Base-by-base conservation (phyloP, 176 grass and related monocot species). In the Hordeum vulgare region DNA sequence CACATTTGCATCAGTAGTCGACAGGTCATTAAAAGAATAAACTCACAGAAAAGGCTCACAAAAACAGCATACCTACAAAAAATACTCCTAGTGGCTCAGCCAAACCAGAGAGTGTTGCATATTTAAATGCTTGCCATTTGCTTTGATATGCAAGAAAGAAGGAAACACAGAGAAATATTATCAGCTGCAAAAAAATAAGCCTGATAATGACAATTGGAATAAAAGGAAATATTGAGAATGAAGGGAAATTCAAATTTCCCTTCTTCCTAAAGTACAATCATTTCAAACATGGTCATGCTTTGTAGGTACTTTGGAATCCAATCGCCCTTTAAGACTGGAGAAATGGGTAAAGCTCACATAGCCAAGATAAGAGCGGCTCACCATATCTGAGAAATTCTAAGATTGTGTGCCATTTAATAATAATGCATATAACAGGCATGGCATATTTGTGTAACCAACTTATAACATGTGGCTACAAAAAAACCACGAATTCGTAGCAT, bases 71-170 rank as follows among this genome's bases (percentile, higher is more conserved):
- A 95, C 96, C 96, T 72, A 98, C 93, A 94, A 67, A 29, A 74
- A 95, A 28, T 17, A 98, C 96, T 72, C 96, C 96, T 42, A 91
- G 68, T 61, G 96, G 93, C 61, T 98, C 96, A 11, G 96, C 96
- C 11, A 98, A 87, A 70, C 96, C 96, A 44, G 96, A 90, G 37
- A 85, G 62, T 36, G 91, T 82, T 81, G 96, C 96, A 62, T 84
- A 56, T 87, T 81, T 88, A 88, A 98, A 95, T 85, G 96, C 93
- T 54, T 85, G 83, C 87, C 82, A 85, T 91, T 98, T 98, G 87
- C 96, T 98, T 77, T 73, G 9, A 75, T 61, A 88, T 86, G 34
- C 39, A 84, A 76, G 85, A 56, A 69, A 75, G 40, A 59, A 84
- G 79, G 15, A 35, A 58, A 33, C 14, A 73, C 6, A 80, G 1